Base-by-base conservation (phyloP, 2,329 filamentous ascomycete species). In the Aspergillus sp. region DNA sequence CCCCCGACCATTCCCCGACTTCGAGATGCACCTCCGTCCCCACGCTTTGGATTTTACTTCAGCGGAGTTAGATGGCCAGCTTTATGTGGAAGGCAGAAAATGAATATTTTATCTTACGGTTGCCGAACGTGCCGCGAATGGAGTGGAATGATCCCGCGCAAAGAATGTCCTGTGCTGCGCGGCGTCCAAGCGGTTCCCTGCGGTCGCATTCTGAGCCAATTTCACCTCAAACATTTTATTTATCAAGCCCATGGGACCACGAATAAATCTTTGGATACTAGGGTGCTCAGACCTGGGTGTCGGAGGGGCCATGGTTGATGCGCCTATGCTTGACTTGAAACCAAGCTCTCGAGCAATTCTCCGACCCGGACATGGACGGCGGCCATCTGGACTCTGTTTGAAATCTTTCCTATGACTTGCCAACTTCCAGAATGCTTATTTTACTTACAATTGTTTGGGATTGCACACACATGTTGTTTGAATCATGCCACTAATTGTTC, bases 191-290 rank as follows among this genome's bases (percentile, higher is more conserved):
- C 56, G 50, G 27, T 43, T 60, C 37, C 21, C 45, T 31, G 50
- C 62, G 60, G 60, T 64, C 62, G 62, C 64, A 53, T 61, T 57
- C 51, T 45, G 39, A 53, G 35, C 45, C 51, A 39, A 48, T 11
- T 50, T 17, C 21, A 44, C 27, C 8, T 40, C 46, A 31, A 40
- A 40, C 45, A 27, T n/a, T 41, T 52, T 48, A 39, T 39, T 15
- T 52, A 39, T 43, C 45, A 35, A 35, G 19, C 35, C 9, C 15
- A 46, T 21, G 40, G 40, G 52, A n/a, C 31, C 33, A 21, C 25
- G 49, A 49, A 33, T 43, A 48, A 23, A 21, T 21, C 43, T n/a
- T 47, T 15, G 37, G 21, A 46, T 17, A 25, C 9, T 14, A 49
- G 27, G 37, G 17, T 51, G n/a, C 23, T 37, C 12, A 14, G n/a